Evolutionary conservation across 2,329 filamentous ascomycete genomes (phyloP).

Genomic region (Ascosphaera aggregata): DNA sequence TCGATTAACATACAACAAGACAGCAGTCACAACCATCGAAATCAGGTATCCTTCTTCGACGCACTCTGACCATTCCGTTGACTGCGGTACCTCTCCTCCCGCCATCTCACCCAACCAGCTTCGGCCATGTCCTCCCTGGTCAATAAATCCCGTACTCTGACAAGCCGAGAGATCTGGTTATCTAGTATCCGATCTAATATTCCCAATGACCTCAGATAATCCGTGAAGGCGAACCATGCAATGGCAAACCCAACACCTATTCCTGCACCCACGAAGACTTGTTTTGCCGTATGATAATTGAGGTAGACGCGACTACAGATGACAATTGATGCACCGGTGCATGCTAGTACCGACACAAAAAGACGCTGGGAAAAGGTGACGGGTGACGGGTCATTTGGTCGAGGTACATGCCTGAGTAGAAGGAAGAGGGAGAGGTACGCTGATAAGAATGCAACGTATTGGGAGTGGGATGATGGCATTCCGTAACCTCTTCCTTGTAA

Average conservation of each 20-base stretch:
- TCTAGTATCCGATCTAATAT: slow-evolving; percentile 52
- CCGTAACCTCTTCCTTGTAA: slow-evolving; percentile 83
- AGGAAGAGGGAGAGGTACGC: slow-evolving; percentile 68
- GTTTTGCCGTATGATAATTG: slow-evolving; percentile 71
- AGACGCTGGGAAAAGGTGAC: slow-evolving; percentile 31
- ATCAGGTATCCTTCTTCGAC: too few relatives aligned
- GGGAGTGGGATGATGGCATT: slow-evolving; percentile 89
- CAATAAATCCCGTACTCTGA: slow-evolving; percentile 63
- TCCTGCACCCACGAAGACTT: slow-evolving; percentile 58
- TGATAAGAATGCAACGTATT: slow-evolving; percentile 85
- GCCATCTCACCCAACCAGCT: slow-evolving; percentile 87
- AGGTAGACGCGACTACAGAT: slow-evolving; percentile 73
- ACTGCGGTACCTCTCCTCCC: slow-evolving; percentile 31
- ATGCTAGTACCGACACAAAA: slow-evolving; percentile 31
- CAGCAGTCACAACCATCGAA: too few relatives aligned
- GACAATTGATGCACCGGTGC: slow-evolving; percentile 41
- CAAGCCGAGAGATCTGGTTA: slow-evolving; percentile 34
- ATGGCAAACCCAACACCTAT: slow-evolving; percentile 50
- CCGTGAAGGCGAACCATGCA: slow-evolving; percentile 56
- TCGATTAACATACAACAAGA: too few relatives aligned
- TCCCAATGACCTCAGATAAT: slow-evolving; percentile 40
- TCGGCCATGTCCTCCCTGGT: slow-evolving; percentile 74
- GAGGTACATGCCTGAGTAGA: slow-evolving; percentile 50
- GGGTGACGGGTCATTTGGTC: slow-evolving; percentile 16
- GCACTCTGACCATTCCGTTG: too few relatives aligned